Evolutionary conservation across 129 eudicot species (phyloP), one percentile per base, ranked within the genome.

Genomic region (Kitagawia praeruptora): DNA sequence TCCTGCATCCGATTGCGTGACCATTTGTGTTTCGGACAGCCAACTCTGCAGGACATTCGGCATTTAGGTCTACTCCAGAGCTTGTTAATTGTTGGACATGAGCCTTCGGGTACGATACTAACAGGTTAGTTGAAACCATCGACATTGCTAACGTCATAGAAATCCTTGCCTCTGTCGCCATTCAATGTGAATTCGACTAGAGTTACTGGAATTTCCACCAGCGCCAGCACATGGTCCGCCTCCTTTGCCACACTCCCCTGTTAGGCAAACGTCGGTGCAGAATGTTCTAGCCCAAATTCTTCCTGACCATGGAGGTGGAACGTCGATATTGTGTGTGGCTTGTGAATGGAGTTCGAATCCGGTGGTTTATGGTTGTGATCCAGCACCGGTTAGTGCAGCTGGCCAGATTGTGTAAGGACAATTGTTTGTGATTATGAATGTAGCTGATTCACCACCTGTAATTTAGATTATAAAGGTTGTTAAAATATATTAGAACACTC

Each of bases 71-170:
- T 5, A 69, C 74, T 1, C 41, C 41, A 7, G 44, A 69, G 74
- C 74, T 69, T 34, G 74, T 34, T n/a, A n/a, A n/a, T n/a, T 38
- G 40, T 5, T 69, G 40, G 74, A 38, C 74, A 69, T 34, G 23
- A 7, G n/a, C n/a, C 40, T 69, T 69, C 41, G 23, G 74, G 74
- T 12, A 38, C 40, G 0, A 69, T 38, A 34, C 74, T 31, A 28
- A 69, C 74, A 34, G 74, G 74, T 69, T 34, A 69, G 42, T 69
- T 69, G 42, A 69, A 69, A 15, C 74, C 74, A 69, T 69, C 74
- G 0, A 69, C 74, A 69, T 28, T 31, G 42, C 74, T 69, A 4
- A 69, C 74, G 74, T 69, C 74, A 44, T 69, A 69, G 12, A 69
- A 69, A 7, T 69, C 74, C 42, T 69, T 69, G 23, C 74, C 74